Evolutionary conservation across 495 filamentous ascomycete species (phyloP).

Genomic region (Aspergillus heteromorphus): DNA sequence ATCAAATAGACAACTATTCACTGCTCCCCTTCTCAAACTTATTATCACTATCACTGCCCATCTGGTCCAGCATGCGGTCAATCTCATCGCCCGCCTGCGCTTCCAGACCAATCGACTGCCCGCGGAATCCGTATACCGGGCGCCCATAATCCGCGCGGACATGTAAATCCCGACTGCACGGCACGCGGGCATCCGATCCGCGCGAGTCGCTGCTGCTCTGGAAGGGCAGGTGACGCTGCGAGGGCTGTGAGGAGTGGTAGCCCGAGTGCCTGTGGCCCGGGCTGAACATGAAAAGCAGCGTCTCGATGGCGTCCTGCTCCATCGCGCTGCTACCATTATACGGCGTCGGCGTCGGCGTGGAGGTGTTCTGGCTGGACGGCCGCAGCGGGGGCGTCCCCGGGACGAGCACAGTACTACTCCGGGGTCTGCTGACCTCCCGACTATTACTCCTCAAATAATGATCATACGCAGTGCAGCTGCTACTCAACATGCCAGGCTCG

Average conservation of each 20-base stretch:
- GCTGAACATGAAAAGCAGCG: conserved; percentile 80
- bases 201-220: conserved; percentile 29
- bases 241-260: conserved; percentile 31
- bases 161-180: conserved; percentile 20
- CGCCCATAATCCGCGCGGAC: conserved; percentile 10
- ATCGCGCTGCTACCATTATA: conserved; percentile 68
- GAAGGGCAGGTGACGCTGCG: conserved; percentile 19
- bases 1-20: no score
- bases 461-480: no score
- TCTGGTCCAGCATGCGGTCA: conserved; percentile 48
- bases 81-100: conserved; percentile 44
- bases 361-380: conserved; percentile 23
- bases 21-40: no score
- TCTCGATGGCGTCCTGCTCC: conserved; percentile 85
- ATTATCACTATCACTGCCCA: conserved; percentile 43
- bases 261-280: conserved; percentile 73
- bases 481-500: no score
- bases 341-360: conserved; percentile 37
- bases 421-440: no score
- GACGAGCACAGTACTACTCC: no score
- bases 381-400: conserved; percentile 31
- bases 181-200: conserved; percentile 14
- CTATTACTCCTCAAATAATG: no score
- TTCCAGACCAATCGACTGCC: conserved; percentile 21
- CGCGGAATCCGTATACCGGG: neutral